Percentiles rank a stretch among this genome's conserved stretches.
These are phyloP conservation scores for Pyrenophora teres DNA, from an alignment of 2,329 filamentous ascomycete genomes.

Conservation along the genomic window DNA sequence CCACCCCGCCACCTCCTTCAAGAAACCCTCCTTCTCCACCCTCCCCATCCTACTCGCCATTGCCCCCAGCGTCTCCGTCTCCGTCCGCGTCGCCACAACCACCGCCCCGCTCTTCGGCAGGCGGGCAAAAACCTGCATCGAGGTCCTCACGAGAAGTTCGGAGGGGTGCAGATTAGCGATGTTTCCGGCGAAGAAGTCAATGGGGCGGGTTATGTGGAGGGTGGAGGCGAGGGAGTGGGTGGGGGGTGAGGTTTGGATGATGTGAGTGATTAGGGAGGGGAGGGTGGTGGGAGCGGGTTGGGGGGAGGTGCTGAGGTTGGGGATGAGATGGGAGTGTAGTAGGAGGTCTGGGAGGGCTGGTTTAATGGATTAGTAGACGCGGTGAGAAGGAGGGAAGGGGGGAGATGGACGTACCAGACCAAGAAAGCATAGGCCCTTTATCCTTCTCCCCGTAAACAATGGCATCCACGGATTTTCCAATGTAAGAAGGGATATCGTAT, in stretches of 20 bases:
- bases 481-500: constrained; percentile 56
- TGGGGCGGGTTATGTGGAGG: constrained; percentile 53
- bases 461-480: constrained; percentile 55
- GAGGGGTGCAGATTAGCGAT: constrained; percentile 34
- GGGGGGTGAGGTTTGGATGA: constrained; percentile 54
- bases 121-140: constrained; percentile 56
- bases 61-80: constrained; percentile 40
- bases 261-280: constrained; percentile 48
- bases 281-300: constrained; percentile 33
- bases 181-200: constrained; percentile 37
- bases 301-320: constrained; percentile 38
- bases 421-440: constrained; percentile 51
- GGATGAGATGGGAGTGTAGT: constrained; percentile 27
- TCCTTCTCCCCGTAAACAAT: constrained; percentile 52
- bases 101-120: constrained; percentile 53
- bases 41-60: constrained; percentile 6
- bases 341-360: constrained; percentile 25
- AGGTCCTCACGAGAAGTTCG: constrained; percentile 55
- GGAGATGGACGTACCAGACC: constrained; percentile 53
- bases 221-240: constrained; percentile 47
- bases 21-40: constrained; percentile 14
- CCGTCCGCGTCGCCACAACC: constrained; percentile 57
- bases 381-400: constrained; percentile 35
- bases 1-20: constrained; percentile 32
- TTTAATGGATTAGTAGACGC: neutral